Base-by-base conservation (phyloP, 208 protist species). In the Trypanosoma boissoni region DNA sequence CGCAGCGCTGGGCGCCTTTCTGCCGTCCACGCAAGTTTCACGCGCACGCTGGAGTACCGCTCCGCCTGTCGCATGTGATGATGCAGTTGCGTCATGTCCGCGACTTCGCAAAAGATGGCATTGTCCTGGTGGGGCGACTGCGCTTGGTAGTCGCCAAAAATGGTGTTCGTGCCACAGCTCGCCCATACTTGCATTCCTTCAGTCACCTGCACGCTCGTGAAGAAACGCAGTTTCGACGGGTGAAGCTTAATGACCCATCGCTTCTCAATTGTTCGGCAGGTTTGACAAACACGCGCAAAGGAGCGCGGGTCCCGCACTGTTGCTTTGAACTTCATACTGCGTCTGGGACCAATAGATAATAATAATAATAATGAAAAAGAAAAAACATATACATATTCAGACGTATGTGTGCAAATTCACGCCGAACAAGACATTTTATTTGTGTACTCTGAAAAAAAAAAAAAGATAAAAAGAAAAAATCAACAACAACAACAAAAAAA, bases 181-280 rank as follows among this genome's bases (percentile, higher is more conserved):
- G 82, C 71, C 82, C 83, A 91, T 48, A 94, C 75, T 56, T 90
- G 83, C 36, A 86, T 73, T 7, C 72, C 79, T 36, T 90, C 80
- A 16, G 68, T 57, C n/a, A 72, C 64, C 49, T 72, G 76, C 1
- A 72, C 68, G 55, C 63, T 79, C 12, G 83, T 84, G 53, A 92
- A 84, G 58, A 94, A 78, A 48, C 82, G 83, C 0, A 77, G 72
- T 16, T 77, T 78, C 12, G 59, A 53, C 2, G 73, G 52, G 49
- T 92, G 83, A 7, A 94, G 72, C 7, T 78, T 74, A 36, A 91
- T 67, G 27, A 74, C 66, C 54, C 80, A 85, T 43, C 75, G 69
- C 0, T 69, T 42, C 50, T 91, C 74, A 28, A 81, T 86, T 37
- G 74, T 84, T 34, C 74, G 77, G 46, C 74, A 88, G 23, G 83